Conservation (phyloP, 2,329 filamentous ascomycete species). For the Talaromyces sp. region DNA sequence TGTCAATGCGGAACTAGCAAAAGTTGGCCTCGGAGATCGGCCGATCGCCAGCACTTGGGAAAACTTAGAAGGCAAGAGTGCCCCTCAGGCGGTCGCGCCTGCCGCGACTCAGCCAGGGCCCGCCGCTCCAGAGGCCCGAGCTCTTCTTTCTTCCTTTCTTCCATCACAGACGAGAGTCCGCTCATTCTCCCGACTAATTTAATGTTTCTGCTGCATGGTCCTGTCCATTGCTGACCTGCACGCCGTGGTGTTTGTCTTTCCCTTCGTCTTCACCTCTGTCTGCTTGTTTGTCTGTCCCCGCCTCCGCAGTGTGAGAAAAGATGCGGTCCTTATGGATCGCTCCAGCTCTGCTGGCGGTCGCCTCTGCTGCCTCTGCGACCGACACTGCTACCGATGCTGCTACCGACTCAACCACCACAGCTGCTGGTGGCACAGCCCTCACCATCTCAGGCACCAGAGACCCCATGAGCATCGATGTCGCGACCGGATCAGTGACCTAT, state of each 20-base stretch:
- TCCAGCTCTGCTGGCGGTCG: constrained; percentile 4
- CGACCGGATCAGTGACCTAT: constrained; percentile 35
- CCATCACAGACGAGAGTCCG: background rate
- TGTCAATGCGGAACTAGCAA: background rate
- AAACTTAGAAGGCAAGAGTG: no score
- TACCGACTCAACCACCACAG: background rate
- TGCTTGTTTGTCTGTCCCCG: background rate
- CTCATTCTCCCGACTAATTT: background rate
- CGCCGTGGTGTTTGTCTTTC: background rate
- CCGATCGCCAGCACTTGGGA: background rate
- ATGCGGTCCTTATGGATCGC: constrained; percentile 10
- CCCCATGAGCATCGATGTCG: constrained; percentile 19
- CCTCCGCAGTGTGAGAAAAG: background rate
- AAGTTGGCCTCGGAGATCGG: background rate
- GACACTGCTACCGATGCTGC: background rate
- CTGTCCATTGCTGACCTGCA: background rate
- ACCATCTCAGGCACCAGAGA: constrained; percentile 21
- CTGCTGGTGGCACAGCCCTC: constrained; percentile 11
- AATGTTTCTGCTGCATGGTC: background rate
- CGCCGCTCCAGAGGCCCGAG: background rate
- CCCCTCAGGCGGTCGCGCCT: no score
- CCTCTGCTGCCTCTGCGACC: constrained; percentile 1
- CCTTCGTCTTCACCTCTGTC: background rate
- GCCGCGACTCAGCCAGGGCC: background rate
- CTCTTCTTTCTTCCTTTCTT: background rate